Conservation (phyloP, 306 rosid genomes). For the Castanea mollissima region DNA sequence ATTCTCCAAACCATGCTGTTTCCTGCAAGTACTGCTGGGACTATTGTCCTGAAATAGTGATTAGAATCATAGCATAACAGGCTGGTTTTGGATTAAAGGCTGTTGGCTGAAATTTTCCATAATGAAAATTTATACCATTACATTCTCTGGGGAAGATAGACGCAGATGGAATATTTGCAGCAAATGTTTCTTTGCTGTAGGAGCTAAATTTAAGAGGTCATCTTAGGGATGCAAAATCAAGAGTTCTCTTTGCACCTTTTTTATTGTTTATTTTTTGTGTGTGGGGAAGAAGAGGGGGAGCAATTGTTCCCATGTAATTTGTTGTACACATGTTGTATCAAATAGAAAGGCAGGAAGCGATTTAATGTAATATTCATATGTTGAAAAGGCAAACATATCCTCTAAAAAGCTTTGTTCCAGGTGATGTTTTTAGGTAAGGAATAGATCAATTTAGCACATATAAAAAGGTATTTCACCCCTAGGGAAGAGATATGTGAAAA, state of each 20-base stretch:
- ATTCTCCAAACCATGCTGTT: constrained; percentile 3
- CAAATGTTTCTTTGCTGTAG: constrained; percentile 29
- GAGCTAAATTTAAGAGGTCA: constrained; percentile 27
- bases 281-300: no score
- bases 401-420: no score
- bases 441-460: no score
- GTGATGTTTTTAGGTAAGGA: no score
- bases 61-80: background rate
- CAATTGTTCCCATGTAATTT: background rate
- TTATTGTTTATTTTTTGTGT: no score
- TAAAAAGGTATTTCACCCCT: no score
- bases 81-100: background rate
- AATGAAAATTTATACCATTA: constrained; percentile 7
- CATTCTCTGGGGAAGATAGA: no score
- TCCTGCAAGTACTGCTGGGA: constrained; percentile 12
- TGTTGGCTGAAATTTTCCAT: constrained; percentile 15
- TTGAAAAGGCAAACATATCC: background rate
- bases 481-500: no score
- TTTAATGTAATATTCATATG: background rate
- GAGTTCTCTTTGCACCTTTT: background rate
- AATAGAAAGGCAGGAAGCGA: constrained; percentile 7
- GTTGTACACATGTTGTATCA: constrained; percentile 14
- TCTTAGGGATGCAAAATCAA: constrained; percentile 6
- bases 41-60: background rate
- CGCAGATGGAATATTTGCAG: constrained; percentile 22